Conservation (phyloP, 2,329 filamentous ascomycete genomes). For the Fusarium brachygibbosum region DNA sequence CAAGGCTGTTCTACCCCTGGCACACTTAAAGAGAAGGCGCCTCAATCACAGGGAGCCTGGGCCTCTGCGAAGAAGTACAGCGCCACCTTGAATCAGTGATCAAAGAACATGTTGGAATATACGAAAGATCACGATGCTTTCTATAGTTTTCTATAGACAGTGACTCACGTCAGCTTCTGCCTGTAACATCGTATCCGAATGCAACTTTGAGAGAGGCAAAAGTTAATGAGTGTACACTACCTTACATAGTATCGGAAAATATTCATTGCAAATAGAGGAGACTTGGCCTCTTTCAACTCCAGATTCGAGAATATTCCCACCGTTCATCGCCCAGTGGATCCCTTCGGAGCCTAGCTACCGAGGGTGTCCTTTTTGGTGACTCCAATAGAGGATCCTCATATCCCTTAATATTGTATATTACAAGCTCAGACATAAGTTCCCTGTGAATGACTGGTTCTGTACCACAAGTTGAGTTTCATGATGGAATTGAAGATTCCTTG, state of each 20-base stretch:
- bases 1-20: conserved; percentile 40
- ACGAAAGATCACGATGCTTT: conserved; percentile 16
- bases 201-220: conserved; percentile 5
- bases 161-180: conserved; percentile 36
- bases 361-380: conserved; percentile 38
- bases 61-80: conserved; percentile 14
- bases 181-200: neutral
- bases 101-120: conserved; percentile 17
- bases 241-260: neutral
- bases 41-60: conserved; percentile 15
- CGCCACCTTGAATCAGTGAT: conserved; percentile 3
- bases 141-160: conserved; percentile 29
- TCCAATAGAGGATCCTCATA: conserved; percentile 29
- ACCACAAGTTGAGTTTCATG: conserved; percentile 2
- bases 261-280: conserved; percentile 1
- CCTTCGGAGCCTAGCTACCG: conserved; percentile 42
- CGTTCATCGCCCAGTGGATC: conserved; percentile 29
- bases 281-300: conserved; percentile 47
- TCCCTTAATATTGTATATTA: conserved; percentile 39
- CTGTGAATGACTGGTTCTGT: neutral
- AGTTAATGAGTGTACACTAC: too few relatives aligned
- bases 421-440: neutral
- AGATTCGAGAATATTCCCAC: conserved; percentile 52
- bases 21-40: conserved; percentile 32
- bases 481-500: conserved; percentile 23